A percentile compares a stretch with the other conserved stretches of the same genome.
Conservation (phyloP, 2,329 filamentous ascomycete genomes). For the Colletotrichum horii region DNA sequence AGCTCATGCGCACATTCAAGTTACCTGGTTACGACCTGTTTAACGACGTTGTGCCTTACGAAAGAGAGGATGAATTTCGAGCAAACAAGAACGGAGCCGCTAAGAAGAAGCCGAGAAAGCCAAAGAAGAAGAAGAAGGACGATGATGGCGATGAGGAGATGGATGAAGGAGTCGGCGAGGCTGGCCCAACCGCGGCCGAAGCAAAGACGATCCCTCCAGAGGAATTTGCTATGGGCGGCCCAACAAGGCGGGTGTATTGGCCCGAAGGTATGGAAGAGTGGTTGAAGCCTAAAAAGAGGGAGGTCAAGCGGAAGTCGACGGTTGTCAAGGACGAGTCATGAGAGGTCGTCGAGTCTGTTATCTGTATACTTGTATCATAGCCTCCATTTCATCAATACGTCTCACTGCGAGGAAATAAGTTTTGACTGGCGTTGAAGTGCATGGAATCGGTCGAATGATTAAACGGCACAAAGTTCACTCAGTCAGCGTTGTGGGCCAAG, state of each 20-base stretch:
- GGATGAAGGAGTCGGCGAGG: constrained; percentile 45
- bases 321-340: constrained; percentile 31
- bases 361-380: background rate
- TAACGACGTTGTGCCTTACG: constrained; percentile 78
- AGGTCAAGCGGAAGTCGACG: constrained; percentile 60
- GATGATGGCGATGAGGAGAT: constrained; percentile 31
- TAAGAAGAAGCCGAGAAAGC: constrained; percentile 43
- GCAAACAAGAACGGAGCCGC: constrained; percentile 46
- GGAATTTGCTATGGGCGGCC: constrained; percentile 86
- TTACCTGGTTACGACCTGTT: constrained; percentile 80
- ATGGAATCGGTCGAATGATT: background rate
- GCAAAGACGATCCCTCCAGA: constrained; percentile 62
- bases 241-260: constrained; percentile 86
- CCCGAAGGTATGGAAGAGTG: constrained; percentile 89
- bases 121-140: constrained; percentile 40
- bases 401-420: background rate
- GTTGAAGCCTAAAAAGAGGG: constrained; percentile 80
- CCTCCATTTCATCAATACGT: background rate
- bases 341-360: background rate
- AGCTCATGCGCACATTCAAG: constrained; percentile 87
- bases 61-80: constrained; percentile 77
- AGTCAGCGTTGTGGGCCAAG: background rate
- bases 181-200: constrained; percentile 38
- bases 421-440: background rate
- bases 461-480: background rate